Evolutionary conservation across 176 grass and related monocot genomes (phyloP).

Genomic region (Eleusine coracana): DNA sequence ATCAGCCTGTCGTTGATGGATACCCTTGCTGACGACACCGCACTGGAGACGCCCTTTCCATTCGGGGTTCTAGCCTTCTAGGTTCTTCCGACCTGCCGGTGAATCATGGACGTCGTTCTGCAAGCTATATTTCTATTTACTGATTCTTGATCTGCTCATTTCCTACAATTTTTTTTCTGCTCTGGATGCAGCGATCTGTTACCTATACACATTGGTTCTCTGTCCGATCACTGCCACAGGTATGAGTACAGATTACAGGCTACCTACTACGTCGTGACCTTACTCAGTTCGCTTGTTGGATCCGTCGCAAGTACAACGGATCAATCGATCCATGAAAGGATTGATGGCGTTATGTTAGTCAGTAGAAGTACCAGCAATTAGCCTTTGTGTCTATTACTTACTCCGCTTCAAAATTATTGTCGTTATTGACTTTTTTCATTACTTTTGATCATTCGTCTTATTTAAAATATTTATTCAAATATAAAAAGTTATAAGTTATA

Average conservation of each 20-base stretch:
- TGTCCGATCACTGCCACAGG: conserved; percentile 3
- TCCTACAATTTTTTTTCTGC: conserved; percentile 14
- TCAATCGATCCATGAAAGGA: neutral
- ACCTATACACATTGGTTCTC: neutral
- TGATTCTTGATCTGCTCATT: neutral
- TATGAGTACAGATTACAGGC: neutral
- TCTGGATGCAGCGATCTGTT: neutral
- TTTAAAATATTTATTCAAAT: too few species aligned
- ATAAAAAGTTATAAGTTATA: too few species aligned
- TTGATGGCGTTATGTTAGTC: neutral
- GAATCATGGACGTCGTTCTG: conserved; percentile 3
- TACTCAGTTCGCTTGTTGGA: neutral
- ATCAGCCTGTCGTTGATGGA: conserved; percentile 78
- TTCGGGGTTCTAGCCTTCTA: conserved; percentile 68
- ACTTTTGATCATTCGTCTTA: too few species aligned
- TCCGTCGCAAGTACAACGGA: neutral
- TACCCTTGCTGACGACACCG: conserved; percentile 44
- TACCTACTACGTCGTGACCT: neutral
- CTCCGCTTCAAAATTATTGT: too few species aligned
- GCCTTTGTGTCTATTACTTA: too few species aligned
- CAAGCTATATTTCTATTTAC: neutral
- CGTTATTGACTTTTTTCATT: too few species aligned
- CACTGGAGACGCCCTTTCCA: conserved; percentile 47
- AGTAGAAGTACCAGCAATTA: neutral
- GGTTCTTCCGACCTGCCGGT: neutral